Base-by-base conservation (phyloP, 805 yeast species). In the Kodamaea kaohsiungensis region DNA sequence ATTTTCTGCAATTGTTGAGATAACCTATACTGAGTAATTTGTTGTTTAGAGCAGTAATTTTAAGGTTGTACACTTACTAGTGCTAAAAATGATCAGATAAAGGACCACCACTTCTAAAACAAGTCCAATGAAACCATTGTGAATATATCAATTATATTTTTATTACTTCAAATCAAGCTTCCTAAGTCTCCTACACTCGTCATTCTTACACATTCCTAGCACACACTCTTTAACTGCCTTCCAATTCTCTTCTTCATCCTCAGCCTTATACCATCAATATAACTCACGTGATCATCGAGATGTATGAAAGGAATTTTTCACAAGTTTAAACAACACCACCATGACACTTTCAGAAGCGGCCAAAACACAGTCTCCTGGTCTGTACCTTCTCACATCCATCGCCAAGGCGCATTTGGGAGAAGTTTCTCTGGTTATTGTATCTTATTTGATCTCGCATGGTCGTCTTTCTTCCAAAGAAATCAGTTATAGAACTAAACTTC, bases 371-470 rank as follows among this genome's bases (percentile, higher is more conserved):
- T 82, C 86, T 15, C 85, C 93, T 1, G 78, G 78, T 61, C 78
- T 87, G n/a, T 83, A 78, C 61, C 66, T 88, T 17, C 84, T 79
- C 65, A 77, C 85, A 0, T 75, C 80, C 27, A 61, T 86, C 13
- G 74, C 85, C 13, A 78, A 77, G 54, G 71, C 78, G 1, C 83
- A 80, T 58, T 65, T 88, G 5, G 98, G 98, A 12, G 89, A 87
- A 61, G 80, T 84, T 47, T 92, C 96, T 0, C 82, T 91, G 1
- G 65, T 73, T 3, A 75, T 92, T 13, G 77, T 86, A 15, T 79
- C 88, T 1, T 63, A 79, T 1, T 73, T 92, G 60, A 74, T 89
- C 53, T 79, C 87, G 52, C 79, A 86, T 59, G 96, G 96, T 12
- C 77, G 95, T 56, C 71, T 86, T 37, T 78, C 83, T 0, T 76